These are phyloP conservation scores for Saccharum officinarum DNA, from an alignment of 176 grass and related monocot species.

Conservation along the genomic window DNA sequence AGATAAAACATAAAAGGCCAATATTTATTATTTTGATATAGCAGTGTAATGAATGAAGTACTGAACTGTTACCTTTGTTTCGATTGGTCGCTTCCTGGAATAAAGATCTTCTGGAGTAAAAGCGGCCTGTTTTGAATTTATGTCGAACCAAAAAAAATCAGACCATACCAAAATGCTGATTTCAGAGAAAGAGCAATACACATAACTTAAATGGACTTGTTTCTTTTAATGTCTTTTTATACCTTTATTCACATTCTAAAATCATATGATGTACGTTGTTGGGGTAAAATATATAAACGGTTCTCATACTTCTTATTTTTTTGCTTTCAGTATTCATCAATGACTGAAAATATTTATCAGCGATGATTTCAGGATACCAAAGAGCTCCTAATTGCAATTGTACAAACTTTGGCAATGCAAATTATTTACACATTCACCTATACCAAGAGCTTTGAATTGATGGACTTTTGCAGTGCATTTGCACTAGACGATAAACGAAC, in stretches of 20 bases:
- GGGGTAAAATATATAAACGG: background rate
- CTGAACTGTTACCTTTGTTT: constrained; percentile 56
- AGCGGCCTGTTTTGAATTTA: constrained; percentile 59
- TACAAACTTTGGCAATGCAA: background rate
- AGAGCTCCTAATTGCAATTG: background rate
- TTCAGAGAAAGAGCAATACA: background rate
- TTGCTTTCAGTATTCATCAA: background rate
- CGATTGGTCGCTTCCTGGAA: constrained; percentile 70
- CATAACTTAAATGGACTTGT: background rate
- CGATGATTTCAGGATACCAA: background rate
- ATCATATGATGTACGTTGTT: background rate
- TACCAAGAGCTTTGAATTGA: background rate
- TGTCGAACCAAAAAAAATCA: constrained; percentile 13
- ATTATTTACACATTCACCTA: background rate
- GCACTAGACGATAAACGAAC: background rate
- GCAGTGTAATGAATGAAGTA: constrained; percentile 18
- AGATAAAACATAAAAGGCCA: constrained; percentile 27
- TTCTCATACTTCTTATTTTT: background rate
- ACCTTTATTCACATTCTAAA: background rate
- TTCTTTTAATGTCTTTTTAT: background rate
- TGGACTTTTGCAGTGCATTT: constrained; percentile 5
- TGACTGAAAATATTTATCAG: background rate
- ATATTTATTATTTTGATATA: constrained; percentile 31
- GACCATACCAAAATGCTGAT: constrained; percentile 13
- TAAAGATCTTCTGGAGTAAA: constrained; percentile 93